A percentile compares a stretch with the other conserved stretches of the same genome.
phyloP scores from a whole-genome alignment of 75 land plant genomes.

The Gnetum montanum region DNA sequence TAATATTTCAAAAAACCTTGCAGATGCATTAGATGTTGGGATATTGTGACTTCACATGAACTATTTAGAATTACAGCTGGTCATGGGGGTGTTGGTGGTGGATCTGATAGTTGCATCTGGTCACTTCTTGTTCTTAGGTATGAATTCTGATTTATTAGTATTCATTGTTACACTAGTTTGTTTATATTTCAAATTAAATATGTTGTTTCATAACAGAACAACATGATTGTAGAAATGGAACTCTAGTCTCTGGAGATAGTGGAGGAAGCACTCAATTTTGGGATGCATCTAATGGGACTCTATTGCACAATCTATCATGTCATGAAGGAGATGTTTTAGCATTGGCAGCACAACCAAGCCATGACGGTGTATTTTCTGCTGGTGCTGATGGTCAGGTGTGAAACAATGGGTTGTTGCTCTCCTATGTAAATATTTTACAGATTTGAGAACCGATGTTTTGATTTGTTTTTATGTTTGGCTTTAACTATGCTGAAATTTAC shows the following conservation, averaged over 20 bases:
- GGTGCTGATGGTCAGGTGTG: conserved; percentile 96
- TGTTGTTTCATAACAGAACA: not conserved
- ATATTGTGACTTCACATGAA: conserved; percentile 50
- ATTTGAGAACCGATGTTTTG: no score
- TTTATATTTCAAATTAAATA: not conserved
- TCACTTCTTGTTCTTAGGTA: conserved; percentile 78
- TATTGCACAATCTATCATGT: conserved; percentile 57
- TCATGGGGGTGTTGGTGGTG: conserved; percentile 54
- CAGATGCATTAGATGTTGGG: conserved; percentile 95
- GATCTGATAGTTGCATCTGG: conserved; percentile 80
- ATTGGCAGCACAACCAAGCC: conserved; percentile 62
- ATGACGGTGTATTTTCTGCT: conserved; percentile 78
- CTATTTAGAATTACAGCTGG: conserved; percentile 84
- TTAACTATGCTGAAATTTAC: no score
- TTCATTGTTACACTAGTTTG: not conserved
- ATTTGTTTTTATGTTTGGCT: not conserved
- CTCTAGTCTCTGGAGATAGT: conserved; percentile 92
- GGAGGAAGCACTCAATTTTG: conserved; percentile 93
- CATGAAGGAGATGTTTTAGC: conserved; percentile 89
- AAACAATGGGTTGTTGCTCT: no score
- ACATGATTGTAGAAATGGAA: conserved; percentile 56
- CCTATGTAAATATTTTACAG: no score
- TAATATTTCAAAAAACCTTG: no score
- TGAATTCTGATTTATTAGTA: not conserved
- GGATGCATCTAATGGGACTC: conserved; percentile 80